Evolutionary conservation across 371 early-diverging fungal genomes (phyloP).

Genomic region (Chytridium lagenaria): DNA sequence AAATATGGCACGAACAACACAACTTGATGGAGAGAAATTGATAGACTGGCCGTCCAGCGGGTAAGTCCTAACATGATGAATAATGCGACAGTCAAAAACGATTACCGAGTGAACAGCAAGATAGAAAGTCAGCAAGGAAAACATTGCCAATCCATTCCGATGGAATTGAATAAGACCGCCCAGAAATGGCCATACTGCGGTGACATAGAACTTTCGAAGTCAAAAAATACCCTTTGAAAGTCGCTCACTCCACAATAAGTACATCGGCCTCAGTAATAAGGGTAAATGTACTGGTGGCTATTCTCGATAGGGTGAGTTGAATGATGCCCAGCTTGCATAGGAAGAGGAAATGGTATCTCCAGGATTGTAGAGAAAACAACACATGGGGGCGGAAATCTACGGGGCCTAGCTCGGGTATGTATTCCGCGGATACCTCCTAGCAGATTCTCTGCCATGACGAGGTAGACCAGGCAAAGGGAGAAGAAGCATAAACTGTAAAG

Average conservation of each 20-base stretch:
- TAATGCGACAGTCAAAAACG: background rate
- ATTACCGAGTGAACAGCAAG: constrained; percentile 39
- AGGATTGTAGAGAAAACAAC: constrained; percentile 40
- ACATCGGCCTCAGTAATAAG: constrained; percentile 6
- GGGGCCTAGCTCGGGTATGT: background rate
- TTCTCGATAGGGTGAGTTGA: constrained; percentile 29
- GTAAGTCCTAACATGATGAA: constrained; percentile 18
- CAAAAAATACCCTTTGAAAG: constrained; percentile 12
- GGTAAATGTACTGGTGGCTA: constrained; percentile 19
- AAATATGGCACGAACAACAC: constrained; percentile 95
- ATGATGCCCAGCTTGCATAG: constrained; percentile 45
- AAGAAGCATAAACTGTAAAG: constrained; percentile 51
- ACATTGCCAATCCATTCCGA: constrained; percentile 47
- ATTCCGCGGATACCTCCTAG: constrained; percentile 21
- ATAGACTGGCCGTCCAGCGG: constrained; percentile 71
- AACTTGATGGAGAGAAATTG: constrained; percentile 92
- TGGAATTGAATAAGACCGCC: constrained; percentile 36
- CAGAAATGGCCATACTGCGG: constrained; percentile 35
- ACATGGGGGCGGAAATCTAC: constrained; percentile 44
- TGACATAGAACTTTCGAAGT: constrained; percentile 33
- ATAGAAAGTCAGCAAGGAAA: constrained; percentile 47
- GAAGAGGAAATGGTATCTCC: constrained; percentile 32
- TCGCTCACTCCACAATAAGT: constrained; percentile 14
- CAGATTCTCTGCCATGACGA: constrained; percentile 20
- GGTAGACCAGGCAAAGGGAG: constrained; percentile 42